A percentile compares a stretch with the other conserved stretches of the same genome.
These are phyloP conservation scores for Fonsecaea monophora DNA, from an alignment of 2,329 filamentous ascomycete species.

Conservation along the genomic window DNA sequence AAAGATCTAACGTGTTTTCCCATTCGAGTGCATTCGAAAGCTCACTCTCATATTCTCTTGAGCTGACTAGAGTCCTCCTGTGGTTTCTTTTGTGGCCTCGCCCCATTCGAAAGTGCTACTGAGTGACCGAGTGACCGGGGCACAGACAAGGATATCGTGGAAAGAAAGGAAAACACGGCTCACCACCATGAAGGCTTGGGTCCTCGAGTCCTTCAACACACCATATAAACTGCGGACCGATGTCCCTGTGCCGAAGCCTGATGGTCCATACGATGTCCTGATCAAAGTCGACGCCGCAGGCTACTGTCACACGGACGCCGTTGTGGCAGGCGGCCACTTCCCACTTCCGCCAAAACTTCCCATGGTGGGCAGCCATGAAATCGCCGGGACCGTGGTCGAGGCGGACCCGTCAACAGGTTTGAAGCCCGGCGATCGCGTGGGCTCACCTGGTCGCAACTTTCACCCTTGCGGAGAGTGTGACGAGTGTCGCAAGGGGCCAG, in stretches of 20 bases:
- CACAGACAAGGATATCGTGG: no score
- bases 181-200: conserved; percentile 31
- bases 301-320: conserved; percentile 56
- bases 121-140: no score
- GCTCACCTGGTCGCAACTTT: conserved; percentile 23
- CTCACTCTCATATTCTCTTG: no score
- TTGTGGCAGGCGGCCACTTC: conserved; percentile 48
- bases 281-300: conserved; percentile 56
- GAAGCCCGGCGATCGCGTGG: conserved; percentile 22
- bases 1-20: no score
- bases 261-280: conserved; percentile 53
- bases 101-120: no score
- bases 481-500: conserved; percentile 21
- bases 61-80: no score
- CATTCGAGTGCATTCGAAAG: no score
- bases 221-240: conserved; percentile 34
- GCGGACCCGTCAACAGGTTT: conserved; percentile 29
- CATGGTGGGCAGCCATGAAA: conserved; percentile 56
- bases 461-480: conserved; percentile 27
- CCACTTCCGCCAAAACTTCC: conserved; percentile 47
- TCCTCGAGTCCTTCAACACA: conserved; percentile 32
- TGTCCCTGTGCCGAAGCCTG: conserved; percentile 47
- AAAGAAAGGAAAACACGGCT: no score
- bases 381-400: conserved; percentile 52
- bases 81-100: no score